These are phyloP conservation scores for Naganishia cerealis DNA, from an alignment of 1,284 basidiomycete species.

Conservation along the genomic window DNA sequence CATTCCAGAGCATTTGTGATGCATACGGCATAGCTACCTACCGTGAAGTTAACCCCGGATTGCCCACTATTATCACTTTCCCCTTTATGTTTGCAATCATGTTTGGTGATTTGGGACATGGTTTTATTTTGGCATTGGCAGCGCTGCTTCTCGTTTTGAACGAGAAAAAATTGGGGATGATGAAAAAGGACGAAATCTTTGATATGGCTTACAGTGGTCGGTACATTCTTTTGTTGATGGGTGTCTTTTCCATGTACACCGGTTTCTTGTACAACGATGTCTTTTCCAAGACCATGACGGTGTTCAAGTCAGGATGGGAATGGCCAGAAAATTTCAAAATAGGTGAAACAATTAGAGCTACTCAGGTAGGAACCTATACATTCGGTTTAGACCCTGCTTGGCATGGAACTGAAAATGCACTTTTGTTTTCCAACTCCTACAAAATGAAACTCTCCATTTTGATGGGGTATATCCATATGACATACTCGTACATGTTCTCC, in stretches of 20 bases:
- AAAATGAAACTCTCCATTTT: slow-evolving; percentile 99
- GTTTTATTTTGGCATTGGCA: slow-evolving; percentile 74
- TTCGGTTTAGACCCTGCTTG: slow-evolving; percentile 94
- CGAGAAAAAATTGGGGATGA: slow-evolving; percentile 76
- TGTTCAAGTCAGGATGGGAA: slow-evolving; percentile 87
- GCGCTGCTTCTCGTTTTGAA: slow-evolving; percentile 80
- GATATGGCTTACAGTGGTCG: slow-evolving; percentile 66
- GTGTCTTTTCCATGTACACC: slow-evolving; percentile 89
- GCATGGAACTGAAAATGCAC: slow-evolving; percentile 87
- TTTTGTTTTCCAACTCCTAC: slow-evolving; percentile 97
- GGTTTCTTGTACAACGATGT: slow-evolving; percentile 99
- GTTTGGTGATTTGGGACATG: slow-evolving; percentile 99
- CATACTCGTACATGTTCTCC: slow-evolving; percentile 19
- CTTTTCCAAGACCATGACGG: slow-evolving; percentile 86
- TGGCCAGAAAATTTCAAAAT: slow-evolving; percentile 65
- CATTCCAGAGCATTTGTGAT: slow-evolving; percentile 97
- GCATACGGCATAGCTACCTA: slow-evolving; percentile 93
- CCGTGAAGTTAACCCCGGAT: slow-evolving; percentile 94
- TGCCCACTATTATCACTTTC: slow-evolving; percentile 91
- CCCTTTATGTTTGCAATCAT: slow-evolving; percentile 99
- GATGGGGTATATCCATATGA: slow-evolving; percentile 90
- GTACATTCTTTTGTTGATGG: slow-evolving; percentile 98
- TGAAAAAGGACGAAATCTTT: slow-evolving; percentile 69
- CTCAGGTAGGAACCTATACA: slow-evolving; percentile 72
- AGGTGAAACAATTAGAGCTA: slow-evolving; percentile 60